A percentile compares a stretch with the other conserved stretches of the same genome.
These are phyloP conservation scores for Corchorus olitorius DNA, from an alignment of 345 rosid species.

Conservation along the genomic window DNA sequence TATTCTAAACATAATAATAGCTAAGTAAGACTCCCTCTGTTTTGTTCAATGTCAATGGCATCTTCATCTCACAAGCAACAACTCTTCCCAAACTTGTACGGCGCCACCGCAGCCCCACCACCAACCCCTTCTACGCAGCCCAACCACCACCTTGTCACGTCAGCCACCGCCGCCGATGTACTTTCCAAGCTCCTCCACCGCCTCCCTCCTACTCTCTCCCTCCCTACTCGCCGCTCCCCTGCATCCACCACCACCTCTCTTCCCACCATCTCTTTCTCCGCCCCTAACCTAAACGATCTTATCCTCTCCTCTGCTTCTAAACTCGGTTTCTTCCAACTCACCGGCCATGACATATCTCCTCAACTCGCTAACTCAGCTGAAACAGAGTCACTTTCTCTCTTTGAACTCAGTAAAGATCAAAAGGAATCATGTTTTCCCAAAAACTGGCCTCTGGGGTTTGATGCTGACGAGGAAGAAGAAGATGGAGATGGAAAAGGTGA, in stretches of 20 bases:
- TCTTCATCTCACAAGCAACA: slow-evolving; percentile 56
- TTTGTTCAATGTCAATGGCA: slow-evolving; percentile 30
- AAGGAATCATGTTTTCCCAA: slow-evolving; percentile 54
- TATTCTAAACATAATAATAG: too few relatives aligned
- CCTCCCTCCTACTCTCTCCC: slow-evolving; percentile 76
- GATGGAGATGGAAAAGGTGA: slow-evolving; percentile 37
- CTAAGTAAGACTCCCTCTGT: neutral
- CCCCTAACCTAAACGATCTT: slow-evolving; percentile 20
- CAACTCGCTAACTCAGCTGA: slow-evolving; percentile 65
- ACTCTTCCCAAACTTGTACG: slow-evolving; percentile 40
- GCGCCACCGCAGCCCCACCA: slow-evolving; percentile 75
- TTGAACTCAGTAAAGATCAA: slow-evolving; percentile 41
- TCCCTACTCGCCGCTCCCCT: slow-evolving; percentile 51
- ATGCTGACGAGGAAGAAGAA: slow-evolving; percentile 39
- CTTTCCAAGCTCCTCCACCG: slow-evolving; percentile 73
- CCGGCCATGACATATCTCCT: slow-evolving; percentile 39
- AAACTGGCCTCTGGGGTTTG: slow-evolving; percentile 81
- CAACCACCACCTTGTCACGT: slow-evolving; percentile 32
- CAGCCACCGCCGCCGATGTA: slow-evolving; percentile 49
- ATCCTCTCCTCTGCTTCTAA: slow-evolving; percentile 47
- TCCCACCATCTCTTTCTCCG: slow-evolving; percentile 46
- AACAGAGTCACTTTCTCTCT: slow-evolving; percentile 52
- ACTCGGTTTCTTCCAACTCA: slow-evolving; percentile 61
- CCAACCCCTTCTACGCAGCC: slow-evolving; percentile 72
- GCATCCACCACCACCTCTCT: slow-evolving; percentile 32